Conservation (phyloP, 352 stramenopile species). For the Phytophthora cactorum region DNA sequence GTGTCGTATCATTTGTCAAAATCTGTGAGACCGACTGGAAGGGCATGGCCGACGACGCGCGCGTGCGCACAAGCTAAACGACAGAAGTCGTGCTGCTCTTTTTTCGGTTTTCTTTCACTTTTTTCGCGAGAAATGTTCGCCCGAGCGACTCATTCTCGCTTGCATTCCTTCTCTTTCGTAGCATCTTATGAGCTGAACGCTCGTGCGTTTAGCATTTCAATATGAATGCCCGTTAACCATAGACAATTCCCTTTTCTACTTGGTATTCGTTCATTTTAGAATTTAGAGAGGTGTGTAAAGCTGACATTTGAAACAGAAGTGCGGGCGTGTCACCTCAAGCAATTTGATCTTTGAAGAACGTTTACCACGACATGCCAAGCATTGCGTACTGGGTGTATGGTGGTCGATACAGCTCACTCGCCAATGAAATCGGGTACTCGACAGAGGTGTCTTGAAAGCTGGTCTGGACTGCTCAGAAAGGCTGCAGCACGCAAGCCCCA, state of each 20-base stretch:
- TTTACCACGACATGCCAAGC: background rate
- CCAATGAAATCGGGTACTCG: background rate
- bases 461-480: background rate
- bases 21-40: slow-evolving; percentile 67
- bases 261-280: too few species aligned
- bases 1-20: slow-evolving; percentile 63
- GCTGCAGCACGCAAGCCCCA: background rate
- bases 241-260: background rate
- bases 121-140: slow-evolving; percentile 14
- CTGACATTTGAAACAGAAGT: background rate
- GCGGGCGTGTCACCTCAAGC: background rate
- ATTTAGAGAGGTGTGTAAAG: background rate
- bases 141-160: slow-evolving; percentile 6
- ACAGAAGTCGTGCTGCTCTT: background rate
- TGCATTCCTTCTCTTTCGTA: slow-evolving; percentile 16
- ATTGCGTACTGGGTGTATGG: too few species aligned
- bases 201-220: slow-evolving; percentile 35
- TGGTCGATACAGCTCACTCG: too few species aligned
- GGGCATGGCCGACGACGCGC: slow-evolving; percentile 60
- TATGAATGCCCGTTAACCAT: slow-evolving; percentile 29
- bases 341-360: background rate
- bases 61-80: slow-evolving; percentile 53
- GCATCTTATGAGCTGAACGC: slow-evolving; percentile 41
- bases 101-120: slow-evolving; percentile 18
- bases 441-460: background rate